A percentile compares a stretch with the other conserved stretches of the same genome.
These are phyloP conservation scores for Beauveria brongniartii DNA, from an alignment of 2,329 filamentous ascomycete species.

Conservation along the genomic window DNA sequence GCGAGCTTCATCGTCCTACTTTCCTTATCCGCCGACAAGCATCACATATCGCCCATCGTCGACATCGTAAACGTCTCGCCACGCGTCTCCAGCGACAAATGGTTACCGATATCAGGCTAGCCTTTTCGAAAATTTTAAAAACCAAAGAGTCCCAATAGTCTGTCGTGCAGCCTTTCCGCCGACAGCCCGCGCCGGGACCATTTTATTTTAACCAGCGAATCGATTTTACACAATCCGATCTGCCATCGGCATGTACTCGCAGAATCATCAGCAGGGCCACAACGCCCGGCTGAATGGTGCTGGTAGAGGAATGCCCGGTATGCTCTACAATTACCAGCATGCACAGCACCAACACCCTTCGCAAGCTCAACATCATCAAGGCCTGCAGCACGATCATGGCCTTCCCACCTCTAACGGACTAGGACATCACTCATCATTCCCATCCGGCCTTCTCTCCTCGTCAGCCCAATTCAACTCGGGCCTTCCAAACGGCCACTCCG, in stretches of 20 bases:
- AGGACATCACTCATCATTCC: constrained; percentile 33
- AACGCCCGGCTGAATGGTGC: constrained; percentile 63
- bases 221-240: not conserved
- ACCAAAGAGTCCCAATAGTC: constrained; percentile 10
- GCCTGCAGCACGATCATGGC: constrained; percentile 50
- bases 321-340: constrained; percentile 64
- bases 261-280: constrained; percentile 64
- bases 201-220: not conserved
- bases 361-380: constrained; percentile 56
- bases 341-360: constrained; percentile 54
- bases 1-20: constrained; percentile 26
- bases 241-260: constrained; percentile 59
- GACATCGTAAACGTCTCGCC: constrained; percentile 7
- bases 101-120: constrained; percentile 15
- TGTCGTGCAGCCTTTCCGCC: constrained; percentile 17
- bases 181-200: constrained; percentile 15
- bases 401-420: constrained; percentile 46
- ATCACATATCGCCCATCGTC: constrained; percentile 13
- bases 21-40: constrained; percentile 25
- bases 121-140: constrained; percentile 11
- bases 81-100: constrained; percentile 17
- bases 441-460: constrained; percentile 46
- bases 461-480: constrained; percentile 51
- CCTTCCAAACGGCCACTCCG: constrained; percentile 50
- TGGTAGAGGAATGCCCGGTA: constrained; percentile 48